phyloP scores from a whole-genome alignment of 768 basidiomycete genomes.

The Tulasnella sp. region DNA sequence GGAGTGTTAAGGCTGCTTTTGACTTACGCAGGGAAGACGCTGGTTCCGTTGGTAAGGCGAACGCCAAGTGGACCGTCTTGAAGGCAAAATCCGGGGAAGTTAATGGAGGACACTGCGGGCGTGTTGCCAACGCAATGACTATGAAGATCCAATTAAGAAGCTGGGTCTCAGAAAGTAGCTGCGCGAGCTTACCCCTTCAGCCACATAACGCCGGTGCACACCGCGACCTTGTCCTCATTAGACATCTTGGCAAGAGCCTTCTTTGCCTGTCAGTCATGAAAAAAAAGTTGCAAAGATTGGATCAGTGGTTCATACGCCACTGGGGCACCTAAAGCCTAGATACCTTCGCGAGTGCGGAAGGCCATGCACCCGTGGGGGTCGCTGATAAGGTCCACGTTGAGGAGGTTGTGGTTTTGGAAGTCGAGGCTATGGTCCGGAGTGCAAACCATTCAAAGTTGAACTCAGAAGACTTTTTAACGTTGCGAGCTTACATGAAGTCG shows the following conservation, averaged over 20 bases:
- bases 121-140: constrained; percentile 37
- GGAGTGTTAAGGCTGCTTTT: neutral
- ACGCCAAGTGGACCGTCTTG: constrained; percentile 44
- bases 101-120: constrained; percentile 34
- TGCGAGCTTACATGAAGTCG: neutral
- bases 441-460: neutral
- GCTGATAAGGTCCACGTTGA: neutral
- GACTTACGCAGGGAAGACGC: constrained; percentile 40
- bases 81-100: constrained; percentile 39
- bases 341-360: constrained; percentile 43
- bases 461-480: neutral
- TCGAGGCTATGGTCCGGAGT: neutral
- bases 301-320: neutral
- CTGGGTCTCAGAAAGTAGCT: neutral
- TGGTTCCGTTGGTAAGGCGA: constrained; percentile 33
- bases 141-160: neutral
- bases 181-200: constrained; percentile 15
- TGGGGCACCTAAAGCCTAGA: neutral
- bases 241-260: constrained; percentile 40
- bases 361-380: constrained; percentile 28
- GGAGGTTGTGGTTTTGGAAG: neutral
- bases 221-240: constrained; percentile 43
- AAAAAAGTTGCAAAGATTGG: neutral
- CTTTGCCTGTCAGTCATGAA: constrained; percentile 29
- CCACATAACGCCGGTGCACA: constrained; percentile 36